phyloP scores from a whole-genome alignment of 202 grass and related monocot species.

The Bolboschoenoplectus hybrid region DNA sequence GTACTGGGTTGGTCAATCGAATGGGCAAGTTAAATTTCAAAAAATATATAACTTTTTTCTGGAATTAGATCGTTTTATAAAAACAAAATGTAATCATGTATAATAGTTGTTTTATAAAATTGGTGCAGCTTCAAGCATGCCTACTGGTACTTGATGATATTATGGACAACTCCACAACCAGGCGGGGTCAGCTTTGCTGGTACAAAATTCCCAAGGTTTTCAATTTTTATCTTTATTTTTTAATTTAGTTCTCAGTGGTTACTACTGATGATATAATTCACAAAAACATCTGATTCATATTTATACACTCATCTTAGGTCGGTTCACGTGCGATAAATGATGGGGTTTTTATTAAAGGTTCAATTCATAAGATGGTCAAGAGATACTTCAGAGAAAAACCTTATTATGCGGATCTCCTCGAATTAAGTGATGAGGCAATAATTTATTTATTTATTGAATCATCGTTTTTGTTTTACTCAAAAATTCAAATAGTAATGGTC shows the following conservation, averaged over 20 bases:
- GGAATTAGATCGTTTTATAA: not conserved
- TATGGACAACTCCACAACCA: conserved; percentile 59
- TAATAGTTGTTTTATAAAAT: conserved; percentile 19
- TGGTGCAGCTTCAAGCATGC: conserved; percentile 59
- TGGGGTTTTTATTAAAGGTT: conserved; percentile 59
- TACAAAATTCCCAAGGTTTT: conserved; percentile 54
- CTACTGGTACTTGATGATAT: conserved; percentile 64
- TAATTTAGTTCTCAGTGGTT: not conserved
- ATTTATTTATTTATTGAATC: not conserved
- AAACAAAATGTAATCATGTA: not conserved
- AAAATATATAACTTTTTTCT: not conserved
- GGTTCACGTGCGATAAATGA: conserved; percentile 61
- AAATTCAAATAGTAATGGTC: not conserved
- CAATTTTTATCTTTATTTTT: not conserved
- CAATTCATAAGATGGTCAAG: conserved; percentile 48
- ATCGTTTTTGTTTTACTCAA: not conserved
- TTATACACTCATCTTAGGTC: conserved; percentile 46
- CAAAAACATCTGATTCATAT: not conserved
- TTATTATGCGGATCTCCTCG: conserved; percentile 50
- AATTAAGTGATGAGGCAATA: conserved; percentile 52
- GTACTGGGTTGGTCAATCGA: conserved; percentile 70
- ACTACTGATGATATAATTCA: not conserved
- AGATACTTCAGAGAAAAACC: conserved; percentile 57
- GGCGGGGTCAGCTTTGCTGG: conserved; percentile 68
- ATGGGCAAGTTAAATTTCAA: conserved; percentile 48